Conservation (phyloP, 1,284 basidiomycete species). For the Ustilago esculenta region DNA sequence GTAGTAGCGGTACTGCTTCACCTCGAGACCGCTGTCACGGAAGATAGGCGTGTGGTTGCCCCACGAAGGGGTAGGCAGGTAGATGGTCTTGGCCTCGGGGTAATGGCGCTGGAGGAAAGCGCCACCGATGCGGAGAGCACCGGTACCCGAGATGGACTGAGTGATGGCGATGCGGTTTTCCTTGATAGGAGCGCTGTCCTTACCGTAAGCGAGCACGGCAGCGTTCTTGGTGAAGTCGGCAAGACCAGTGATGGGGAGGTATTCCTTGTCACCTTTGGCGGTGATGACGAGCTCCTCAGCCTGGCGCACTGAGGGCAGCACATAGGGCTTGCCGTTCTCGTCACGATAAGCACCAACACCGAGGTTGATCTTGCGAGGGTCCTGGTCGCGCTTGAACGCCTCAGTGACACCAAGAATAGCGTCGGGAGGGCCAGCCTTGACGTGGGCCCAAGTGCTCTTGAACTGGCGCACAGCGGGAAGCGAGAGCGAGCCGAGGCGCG, state of each 20-base stretch:
- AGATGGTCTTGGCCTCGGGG: slow-evolving; percentile 86
- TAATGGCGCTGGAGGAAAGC: slow-evolving; percentile 88
- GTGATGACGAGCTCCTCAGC: slow-evolving; percentile 81
- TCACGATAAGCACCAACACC: slow-evolving; percentile 87
- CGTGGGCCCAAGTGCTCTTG: slow-evolving; percentile 82
- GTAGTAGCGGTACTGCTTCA: slow-evolving; percentile 80
- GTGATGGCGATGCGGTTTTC: slow-evolving; percentile 80
- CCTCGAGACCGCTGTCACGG: slow-evolving; percentile 89
- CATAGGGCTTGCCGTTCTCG: slow-evolving; percentile 92
- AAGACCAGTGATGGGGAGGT: slow-evolving; percentile 94
- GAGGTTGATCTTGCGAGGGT: slow-evolving; percentile 95
- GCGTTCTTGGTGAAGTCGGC: slow-evolving; percentile 88
- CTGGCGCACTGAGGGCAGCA: slow-evolving; percentile 89
- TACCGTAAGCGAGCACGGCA: slow-evolving; percentile 89
- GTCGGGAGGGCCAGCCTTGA: slow-evolving; percentile 88
- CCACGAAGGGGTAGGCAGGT: slow-evolving; percentile 94
- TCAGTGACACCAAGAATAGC: slow-evolving; percentile 94
- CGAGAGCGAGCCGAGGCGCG: slow-evolving; percentile 27
- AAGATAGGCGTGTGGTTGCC: slow-evolving; percentile 86
- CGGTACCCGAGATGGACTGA: slow-evolving; percentile 97
- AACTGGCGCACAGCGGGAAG: slow-evolving; percentile 55
- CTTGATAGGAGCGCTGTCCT: slow-evolving; percentile 75
- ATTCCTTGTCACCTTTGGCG: slow-evolving; percentile 90
- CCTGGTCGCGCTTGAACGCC: slow-evolving; percentile 84
- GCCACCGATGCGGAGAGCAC: slow-evolving; percentile 94